Evolutionary conservation across 805 yeast species (phyloP).

Genomic region (Lachancea sp.): DNA sequence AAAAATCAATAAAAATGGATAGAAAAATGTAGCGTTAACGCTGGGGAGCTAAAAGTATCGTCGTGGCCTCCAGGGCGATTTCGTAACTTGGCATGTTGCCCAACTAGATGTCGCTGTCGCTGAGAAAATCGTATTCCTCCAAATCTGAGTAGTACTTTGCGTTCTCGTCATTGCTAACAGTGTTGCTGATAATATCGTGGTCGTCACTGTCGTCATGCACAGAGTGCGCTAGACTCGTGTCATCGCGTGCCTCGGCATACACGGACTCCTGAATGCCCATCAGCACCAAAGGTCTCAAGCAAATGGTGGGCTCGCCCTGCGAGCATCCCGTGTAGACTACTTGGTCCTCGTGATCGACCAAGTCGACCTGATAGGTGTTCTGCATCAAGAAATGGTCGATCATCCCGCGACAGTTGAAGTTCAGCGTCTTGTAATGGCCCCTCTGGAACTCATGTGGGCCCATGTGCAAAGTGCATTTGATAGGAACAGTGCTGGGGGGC

Average conservation of each 20-base stretch:
- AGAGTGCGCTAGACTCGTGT: background rate
- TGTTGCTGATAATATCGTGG: slow-evolving; percentile 17
- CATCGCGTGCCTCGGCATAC: slow-evolving; percentile 7
- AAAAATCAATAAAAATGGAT: background rate
- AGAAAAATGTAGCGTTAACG: too few relatives aligned
- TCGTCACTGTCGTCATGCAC: slow-evolving; percentile 8
- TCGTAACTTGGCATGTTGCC: too few relatives aligned
- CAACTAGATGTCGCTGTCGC: slow-evolving; percentile 18
- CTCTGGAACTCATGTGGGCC: slow-evolving; percentile 20
- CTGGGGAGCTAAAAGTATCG: background rate
- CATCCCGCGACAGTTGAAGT: slow-evolving; percentile 14
- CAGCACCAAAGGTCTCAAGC: slow-evolving; percentile 7
- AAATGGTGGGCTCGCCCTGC: slow-evolving; percentile 3
- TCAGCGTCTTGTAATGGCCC: slow-evolving; percentile 14
- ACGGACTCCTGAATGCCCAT: slow-evolving; percentile 5
- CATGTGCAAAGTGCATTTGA: slow-evolving; percentile 16
- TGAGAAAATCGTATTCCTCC: slow-evolving; percentile 25
- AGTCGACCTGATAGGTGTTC: slow-evolving; percentile 12
- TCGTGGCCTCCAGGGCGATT: background rate
- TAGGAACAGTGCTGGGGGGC: slow-evolving; percentile 1
- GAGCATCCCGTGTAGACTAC: slow-evolving; percentile 10
- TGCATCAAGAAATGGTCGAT: slow-evolving; percentile 10
- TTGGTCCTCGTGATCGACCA: slow-evolving; percentile 11
- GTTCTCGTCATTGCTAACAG: slow-evolving; percentile 19
- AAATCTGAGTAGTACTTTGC: slow-evolving; percentile 12